A percentile compares a stretch with the other conserved stretches of the same genome.
Conservation (phyloP, 495 filamentous ascomycete genomes). For the Lophiostoma macrostomum region DNA sequence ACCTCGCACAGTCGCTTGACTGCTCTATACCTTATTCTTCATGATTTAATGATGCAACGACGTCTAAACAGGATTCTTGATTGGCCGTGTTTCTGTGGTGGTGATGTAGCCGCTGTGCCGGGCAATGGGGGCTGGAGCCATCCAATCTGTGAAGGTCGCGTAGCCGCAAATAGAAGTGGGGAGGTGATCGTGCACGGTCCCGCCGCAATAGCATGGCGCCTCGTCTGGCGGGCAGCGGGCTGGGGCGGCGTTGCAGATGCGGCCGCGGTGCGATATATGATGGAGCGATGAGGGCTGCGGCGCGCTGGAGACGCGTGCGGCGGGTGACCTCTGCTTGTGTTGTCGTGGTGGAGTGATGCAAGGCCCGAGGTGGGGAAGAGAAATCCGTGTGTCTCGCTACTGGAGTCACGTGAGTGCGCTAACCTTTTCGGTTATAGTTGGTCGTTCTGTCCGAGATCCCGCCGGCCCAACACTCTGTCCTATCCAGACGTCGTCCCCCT, state of each 20-base stretch:
- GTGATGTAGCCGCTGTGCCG: slow-evolving; percentile 35
- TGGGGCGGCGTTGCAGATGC: not conserved
- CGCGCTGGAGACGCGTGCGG: not conserved
- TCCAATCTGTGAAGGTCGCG: slow-evolving; percentile 34
- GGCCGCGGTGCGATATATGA: slow-evolving; percentile 18
- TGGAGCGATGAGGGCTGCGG: slow-evolving; percentile 1
- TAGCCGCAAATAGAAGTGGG: slow-evolving; percentile 34
- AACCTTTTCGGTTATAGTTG: not conserved
- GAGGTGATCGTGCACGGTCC: slow-evolving; percentile 34
- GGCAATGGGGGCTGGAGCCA: slow-evolving; percentile 28
- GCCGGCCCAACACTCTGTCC: slow-evolving; percentile 3
- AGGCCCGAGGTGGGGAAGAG: slow-evolving; percentile 10
- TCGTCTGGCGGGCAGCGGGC: slow-evolving; percentile 6
- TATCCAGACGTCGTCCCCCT: not conserved
- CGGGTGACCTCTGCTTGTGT: not conserved
- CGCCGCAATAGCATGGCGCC: slow-evolving; percentile 21
- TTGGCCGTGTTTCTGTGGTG: slow-evolving; percentile 27
- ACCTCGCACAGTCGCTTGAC: slow-evolving; percentile 33
- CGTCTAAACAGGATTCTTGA: slow-evolving; percentile 18
- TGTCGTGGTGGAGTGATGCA: slow-evolving; percentile 5
- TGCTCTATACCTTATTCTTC: slow-evolving; percentile 23
- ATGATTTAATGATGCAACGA: slow-evolving; percentile 32
- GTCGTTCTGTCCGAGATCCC: slow-evolving; percentile 1
- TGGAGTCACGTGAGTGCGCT: slow-evolving; percentile 20
- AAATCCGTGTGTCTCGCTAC: slow-evolving; percentile 4